Evolutionary conservation across 768 basidiomycete genomes (phyloP).

Genomic region (Mycena polygramma): DNA sequence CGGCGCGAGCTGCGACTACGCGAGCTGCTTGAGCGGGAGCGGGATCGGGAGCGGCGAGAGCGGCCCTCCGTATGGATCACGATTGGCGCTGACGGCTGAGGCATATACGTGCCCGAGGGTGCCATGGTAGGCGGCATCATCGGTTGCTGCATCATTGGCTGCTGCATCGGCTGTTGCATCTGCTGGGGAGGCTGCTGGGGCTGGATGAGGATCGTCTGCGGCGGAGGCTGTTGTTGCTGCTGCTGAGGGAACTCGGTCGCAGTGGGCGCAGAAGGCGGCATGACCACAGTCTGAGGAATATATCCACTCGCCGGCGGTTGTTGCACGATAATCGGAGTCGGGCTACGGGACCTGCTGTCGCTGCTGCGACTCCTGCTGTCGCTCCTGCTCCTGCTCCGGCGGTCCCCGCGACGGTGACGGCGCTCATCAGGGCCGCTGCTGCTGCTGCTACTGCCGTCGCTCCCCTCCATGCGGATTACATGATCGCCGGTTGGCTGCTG

Average conservation of each 20-base stretch:
- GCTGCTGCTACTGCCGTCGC: conserved; percentile 1
- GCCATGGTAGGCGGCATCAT: background rate
- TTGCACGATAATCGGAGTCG: conserved; percentile 17
- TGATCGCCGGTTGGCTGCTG: no score
- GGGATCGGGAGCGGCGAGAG: conserved; percentile 31
- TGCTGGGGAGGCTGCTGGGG: conserved; percentile 21
- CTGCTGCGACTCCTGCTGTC: conserved; percentile 40
- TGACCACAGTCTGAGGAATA: conserved; percentile 11
- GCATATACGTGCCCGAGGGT: conserved; percentile 15
- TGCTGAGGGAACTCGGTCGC: conserved; percentile 8
- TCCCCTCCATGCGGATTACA: conserved; percentile 3
- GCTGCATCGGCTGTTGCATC: conserved; percentile 4
- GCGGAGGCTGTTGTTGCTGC: conserved; percentile 16
- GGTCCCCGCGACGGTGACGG: no score
- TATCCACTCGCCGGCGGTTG: conserved; percentile 7
- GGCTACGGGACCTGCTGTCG: conserved; percentile 25
- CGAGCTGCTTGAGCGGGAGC: conserved; percentile 17
- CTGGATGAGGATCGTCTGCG: conserved; percentile 33
- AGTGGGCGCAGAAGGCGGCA: conserved; percentile 6
- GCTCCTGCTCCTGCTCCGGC: conserved; percentile 12
- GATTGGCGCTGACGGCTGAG: conserved; percentile 21
- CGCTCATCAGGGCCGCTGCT: no score
- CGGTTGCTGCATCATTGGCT: background rate
- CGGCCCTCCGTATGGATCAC: background rate
- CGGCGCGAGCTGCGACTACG: background rate